Base-by-base conservation (phyloP, 345 rosid species). In the Arabis alpina region DNA sequence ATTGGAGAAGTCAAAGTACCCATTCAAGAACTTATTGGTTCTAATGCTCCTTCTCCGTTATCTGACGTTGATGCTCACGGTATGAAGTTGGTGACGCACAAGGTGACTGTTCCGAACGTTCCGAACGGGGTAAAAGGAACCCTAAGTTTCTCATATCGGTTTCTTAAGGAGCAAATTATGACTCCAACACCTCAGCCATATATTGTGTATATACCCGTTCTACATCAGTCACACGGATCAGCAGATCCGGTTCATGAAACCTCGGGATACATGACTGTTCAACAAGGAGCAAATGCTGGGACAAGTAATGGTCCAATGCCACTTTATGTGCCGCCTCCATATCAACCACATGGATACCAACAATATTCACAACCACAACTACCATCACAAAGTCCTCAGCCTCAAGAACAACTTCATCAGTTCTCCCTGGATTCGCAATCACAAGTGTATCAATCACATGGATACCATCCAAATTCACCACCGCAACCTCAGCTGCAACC, bases 81-180 rank as follows among this genome's bases (percentile, higher is more conserved):
- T 43, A 65, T 80, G 82, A 49, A 76, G 43, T 73, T 71, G 16
- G 84, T 85, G 3, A 86, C 80, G 6, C 85, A 81, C 64, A 84
- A 86, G 77, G 93, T 89, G 23, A 68, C 81, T 39, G 79, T 58
- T 47, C 79, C 90, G 23, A 68, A 80, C 34, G 79, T 58, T 47
- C 79, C 92, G 0, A 79, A 87, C 0, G 96, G 92, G 28, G 82
- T 74, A 76, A 83, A 85, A 71, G 98, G 98, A 32, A 82, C 75
- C 40, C 51, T 92, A 11, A 75, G 54, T 14, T 86, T 92, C 54
- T 81, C 90, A 25, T 92, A 59, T 67, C 84, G 74, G 76, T 83
- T 92, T 24, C 54, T 30, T 52, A 10, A 65, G 27, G 54, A 71
- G 40, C 11, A 61, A 51, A 15, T 19, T 60, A 61, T 24, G 9